These are phyloP conservation scores for Prunus armeniaca DNA, from an alignment of 306 rosid genomes.

Conservation along the genomic window DNA sequence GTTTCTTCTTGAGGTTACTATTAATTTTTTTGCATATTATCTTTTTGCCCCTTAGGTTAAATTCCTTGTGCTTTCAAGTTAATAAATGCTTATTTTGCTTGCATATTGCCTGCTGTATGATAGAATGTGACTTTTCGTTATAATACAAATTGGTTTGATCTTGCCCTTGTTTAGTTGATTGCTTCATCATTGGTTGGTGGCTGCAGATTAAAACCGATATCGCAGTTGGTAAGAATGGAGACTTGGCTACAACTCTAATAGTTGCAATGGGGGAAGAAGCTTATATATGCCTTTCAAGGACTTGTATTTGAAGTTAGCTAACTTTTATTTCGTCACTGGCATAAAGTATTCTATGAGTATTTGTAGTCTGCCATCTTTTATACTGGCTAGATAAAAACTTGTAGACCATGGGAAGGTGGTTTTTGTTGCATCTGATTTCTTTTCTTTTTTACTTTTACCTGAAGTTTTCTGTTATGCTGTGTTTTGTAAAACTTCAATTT, in stretches of 20 bases:
- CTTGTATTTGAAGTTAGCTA: not conserved
- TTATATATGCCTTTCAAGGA: not conserved
- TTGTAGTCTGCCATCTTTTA: not conserved
- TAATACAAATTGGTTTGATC: not conserved
- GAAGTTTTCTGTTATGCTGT: not conserved
- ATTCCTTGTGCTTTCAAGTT: no score
- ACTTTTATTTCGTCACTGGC: not conserved
- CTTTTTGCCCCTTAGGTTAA: no score
- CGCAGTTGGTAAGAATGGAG: not conserved
- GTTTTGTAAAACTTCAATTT: not conserved
- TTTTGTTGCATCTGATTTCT: not conserved
- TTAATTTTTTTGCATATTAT: not conserved
- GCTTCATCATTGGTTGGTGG: not conserved
- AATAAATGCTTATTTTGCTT: no score
- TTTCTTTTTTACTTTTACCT: not conserved
- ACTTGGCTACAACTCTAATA: not conserved
- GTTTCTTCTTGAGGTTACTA: not conserved
- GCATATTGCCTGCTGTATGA: not conserved
- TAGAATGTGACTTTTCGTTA: not conserved
- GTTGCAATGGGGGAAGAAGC: not conserved
- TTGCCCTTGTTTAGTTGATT: not conserved
- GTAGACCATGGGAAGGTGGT: slow-evolving; percentile 8
- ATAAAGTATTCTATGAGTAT: not conserved
- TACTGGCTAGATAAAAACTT: not conserved
- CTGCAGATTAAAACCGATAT: slow-evolving; percentile 7